Evolutionary conservation across 768 basidiomycete species (phyloP), one percentile per base, ranked within the genome.

Genomic region (Boletus insuetus): DNA sequence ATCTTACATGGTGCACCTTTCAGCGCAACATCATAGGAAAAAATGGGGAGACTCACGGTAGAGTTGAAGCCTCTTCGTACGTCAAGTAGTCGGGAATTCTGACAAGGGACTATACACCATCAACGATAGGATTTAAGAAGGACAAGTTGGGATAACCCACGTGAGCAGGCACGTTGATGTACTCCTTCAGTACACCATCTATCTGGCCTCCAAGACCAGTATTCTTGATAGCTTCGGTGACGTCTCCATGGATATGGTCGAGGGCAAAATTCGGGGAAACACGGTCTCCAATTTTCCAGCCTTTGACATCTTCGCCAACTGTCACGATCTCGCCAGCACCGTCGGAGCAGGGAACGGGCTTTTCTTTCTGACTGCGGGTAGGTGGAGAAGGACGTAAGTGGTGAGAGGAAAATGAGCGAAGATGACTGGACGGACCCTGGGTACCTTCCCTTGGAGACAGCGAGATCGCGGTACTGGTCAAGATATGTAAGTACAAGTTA

Each of bases 41-140:
- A 6, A 17, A 13, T 1, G 16, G 19, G 20, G 12, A 2, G 8
- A 69, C 78, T 31, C 61, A 85, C 74, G 85, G 82, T 6, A 89
- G 71, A 22, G 84, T 84, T 0, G 86, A 82, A 0, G 80, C 87
- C 64, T 89, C 82, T 56, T 83, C 81, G 58, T 81, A 85, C 3
- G 77, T 79, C 19, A 87, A 74, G 64, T 85, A 79, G 17, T 77
- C 67, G 0, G 87, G 82, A 55, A 85, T 73, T 38, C 63, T 58
- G 32, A 86, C 77, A 37, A 86, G 69, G 0, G 76, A 74, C 80
- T 82, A 48, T 9, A 10, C 22, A 31, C 39, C 19, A 41, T 40
- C 9, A 17, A 39, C 32, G 51, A 48, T 8, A 8, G 9, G 12
- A 41, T 14, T 5, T 5, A 43, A 40, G 32, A 26, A 26, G 20